A percentile compares a stretch with the other conserved stretches of the same genome.
Evolutionary conservation across 257 asterid species (phyloP).

Genomic region (Solanum pennellii): DNA sequence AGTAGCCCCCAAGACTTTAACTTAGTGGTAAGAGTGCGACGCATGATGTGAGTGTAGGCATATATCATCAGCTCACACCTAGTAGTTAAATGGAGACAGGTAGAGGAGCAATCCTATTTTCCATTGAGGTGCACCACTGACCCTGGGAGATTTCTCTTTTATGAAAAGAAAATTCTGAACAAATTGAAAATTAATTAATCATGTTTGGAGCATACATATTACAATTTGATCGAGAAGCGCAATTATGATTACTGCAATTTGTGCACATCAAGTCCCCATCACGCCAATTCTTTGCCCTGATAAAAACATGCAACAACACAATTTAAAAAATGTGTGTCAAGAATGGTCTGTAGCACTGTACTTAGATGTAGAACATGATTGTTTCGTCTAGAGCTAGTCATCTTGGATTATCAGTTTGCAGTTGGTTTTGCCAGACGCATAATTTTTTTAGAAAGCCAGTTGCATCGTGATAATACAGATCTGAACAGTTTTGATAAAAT

Average conservation of each 20-base stretch:
- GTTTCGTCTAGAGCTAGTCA: neutral
- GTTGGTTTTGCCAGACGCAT: neutral
- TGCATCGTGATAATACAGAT: neutral
- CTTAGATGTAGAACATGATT: neutral
- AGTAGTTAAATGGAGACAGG: neutral
- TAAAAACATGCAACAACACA: neutral
- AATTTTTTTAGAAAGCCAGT: neutral
- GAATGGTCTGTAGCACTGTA: neutral
- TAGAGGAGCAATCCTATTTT: neutral
- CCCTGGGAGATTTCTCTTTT: neutral
- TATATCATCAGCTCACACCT: neutral
- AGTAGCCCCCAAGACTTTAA: neutral
- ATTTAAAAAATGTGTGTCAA: neutral
- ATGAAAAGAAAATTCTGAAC: neutral
- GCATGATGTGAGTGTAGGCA: neutral
- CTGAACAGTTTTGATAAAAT: neutral
- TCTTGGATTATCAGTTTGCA: neutral
- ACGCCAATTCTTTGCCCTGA: slow-evolving; percentile 87
- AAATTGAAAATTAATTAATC: neutral
- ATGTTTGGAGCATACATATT: slow-evolving; percentile 45
- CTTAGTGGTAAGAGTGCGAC: neutral
- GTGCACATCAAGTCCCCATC: slow-evolving; percentile 96
- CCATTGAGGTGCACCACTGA: neutral
- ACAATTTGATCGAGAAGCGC: slow-evolving; percentile 76
- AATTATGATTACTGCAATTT: slow-evolving; percentile 83